Conservation (phyloP, 1,284 basidiomycete genomes). For the Leccinum insolens region DNA sequence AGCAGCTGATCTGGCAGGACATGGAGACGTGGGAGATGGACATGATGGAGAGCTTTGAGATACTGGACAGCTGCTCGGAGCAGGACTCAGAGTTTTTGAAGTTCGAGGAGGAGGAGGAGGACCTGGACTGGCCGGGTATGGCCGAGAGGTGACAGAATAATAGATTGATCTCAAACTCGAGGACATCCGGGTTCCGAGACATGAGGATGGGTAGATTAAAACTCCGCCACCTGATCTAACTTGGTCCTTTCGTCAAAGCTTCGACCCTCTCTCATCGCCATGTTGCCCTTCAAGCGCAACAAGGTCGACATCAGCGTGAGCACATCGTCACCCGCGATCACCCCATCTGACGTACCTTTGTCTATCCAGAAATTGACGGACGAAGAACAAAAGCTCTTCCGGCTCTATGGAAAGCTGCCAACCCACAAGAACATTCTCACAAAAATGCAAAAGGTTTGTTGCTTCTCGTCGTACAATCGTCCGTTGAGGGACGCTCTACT, state of each 20-base stretch:
- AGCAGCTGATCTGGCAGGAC: conserved; percentile 18
- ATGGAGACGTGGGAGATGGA: conserved; percentile 9
- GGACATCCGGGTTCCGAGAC: conserved; percentile 32
- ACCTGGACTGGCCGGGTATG: background rate
- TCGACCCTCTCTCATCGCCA: conserved; percentile 40
- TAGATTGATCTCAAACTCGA: conserved; percentile 28
- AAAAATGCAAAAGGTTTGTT: conserved; percentile 89
- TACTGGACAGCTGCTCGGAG: conserved; percentile 11
- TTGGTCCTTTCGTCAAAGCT: background rate
- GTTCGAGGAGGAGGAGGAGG: background rate
- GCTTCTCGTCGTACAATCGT: conserved; percentile 9
- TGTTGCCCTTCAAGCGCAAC: conserved; percentile 84
- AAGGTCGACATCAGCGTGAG: conserved; percentile 90
- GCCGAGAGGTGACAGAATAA: conserved; percentile 14
- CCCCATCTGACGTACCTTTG: conserved; percentile 14
- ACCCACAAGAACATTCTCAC: conserved; percentile 90
- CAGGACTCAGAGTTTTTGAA: background rate
- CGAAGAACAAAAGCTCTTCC: conserved; percentile 94
- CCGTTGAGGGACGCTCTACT: conserved; percentile 11
- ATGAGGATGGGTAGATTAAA: conserved; percentile 22
- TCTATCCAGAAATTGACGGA: conserved; percentile 73
- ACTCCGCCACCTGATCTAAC: conserved; percentile 29
- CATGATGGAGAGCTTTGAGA: conserved; percentile 16
- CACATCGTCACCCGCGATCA: conserved; percentile 23
- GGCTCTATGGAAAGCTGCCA: conserved; percentile 93